These are phyloP conservation scores for Phalaenopsis aphrodite DNA, from an alignment of 106 monocot species.

Conservation along the genomic window DNA sequence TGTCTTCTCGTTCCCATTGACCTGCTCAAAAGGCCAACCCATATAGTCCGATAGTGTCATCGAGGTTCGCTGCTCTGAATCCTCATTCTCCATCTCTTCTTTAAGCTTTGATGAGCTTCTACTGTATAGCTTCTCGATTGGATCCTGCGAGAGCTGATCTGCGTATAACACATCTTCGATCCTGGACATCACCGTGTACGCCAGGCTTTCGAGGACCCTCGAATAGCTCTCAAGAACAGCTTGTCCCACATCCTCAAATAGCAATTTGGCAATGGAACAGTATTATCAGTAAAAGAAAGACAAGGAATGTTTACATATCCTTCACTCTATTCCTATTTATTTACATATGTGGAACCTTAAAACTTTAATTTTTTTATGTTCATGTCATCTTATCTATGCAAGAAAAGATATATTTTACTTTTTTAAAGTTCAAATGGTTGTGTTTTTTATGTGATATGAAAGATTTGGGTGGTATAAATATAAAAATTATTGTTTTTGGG, in stretches of 20 bases:
- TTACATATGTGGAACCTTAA: too few relatives aligned
- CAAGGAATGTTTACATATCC: background rate
- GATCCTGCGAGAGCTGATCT: constrained; percentile 37
- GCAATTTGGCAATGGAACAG: constrained; percentile 5
- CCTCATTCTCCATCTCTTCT: constrained; percentile 33
- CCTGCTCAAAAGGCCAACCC: constrained; percentile 70
- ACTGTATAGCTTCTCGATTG: constrained; percentile 16
- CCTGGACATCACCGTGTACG: constrained; percentile 76
- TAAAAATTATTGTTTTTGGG: too few relatives aligned
- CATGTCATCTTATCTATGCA: too few relatives aligned
- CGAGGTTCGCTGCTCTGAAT: constrained; percentile 41
- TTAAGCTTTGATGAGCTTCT: constrained; percentile 3
- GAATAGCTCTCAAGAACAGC: constrained; percentile 90
- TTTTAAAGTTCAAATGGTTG: too few relatives aligned
- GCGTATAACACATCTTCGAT: constrained; percentile 87
- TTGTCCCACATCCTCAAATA: constrained; percentile 74
- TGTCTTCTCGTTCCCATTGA: constrained; percentile 25
- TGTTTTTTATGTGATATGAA: too few relatives aligned
- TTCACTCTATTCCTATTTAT: too few relatives aligned
- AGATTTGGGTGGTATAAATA: too few relatives aligned
- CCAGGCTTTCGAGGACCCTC: constrained; percentile 73
- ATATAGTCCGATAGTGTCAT: constrained; percentile 92
- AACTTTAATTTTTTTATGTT: too few relatives aligned
- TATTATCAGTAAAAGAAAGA: background rate
- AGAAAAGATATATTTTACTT: too few relatives aligned